Conservation (phyloP, 805 yeast species). For the Yarrowia sp. region DNA sequence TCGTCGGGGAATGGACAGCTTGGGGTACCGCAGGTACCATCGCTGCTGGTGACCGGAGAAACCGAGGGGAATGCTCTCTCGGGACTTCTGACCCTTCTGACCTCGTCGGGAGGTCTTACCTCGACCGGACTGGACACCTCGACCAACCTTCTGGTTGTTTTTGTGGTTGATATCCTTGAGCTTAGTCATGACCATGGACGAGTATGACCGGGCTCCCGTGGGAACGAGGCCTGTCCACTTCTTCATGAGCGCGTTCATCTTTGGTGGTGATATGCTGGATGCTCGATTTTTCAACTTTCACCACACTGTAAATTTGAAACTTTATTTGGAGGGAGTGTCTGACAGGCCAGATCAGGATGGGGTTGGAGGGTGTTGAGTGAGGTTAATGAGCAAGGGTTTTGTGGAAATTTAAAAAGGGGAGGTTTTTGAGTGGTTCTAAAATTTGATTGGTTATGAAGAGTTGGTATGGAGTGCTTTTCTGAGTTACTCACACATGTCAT, state of each 20-base stretch:
- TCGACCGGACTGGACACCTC: slow-evolving; percentile 85
- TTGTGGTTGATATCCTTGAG: slow-evolving; percentile 33
- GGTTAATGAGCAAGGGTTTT: neutral
- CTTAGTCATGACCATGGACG: slow-evolving; percentile 25
- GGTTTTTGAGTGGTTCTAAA: too few species aligned
- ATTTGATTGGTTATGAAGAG: too few species aligned
- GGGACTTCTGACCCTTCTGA: slow-evolving; percentile 97
- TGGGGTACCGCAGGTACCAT: slow-evolving; percentile 76
- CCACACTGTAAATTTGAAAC: slow-evolving; percentile 14
- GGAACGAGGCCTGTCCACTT: slow-evolving; percentile 14
- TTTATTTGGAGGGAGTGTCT: neutral
- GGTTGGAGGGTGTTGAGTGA: neutral
- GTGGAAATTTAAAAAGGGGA: too few species aligned
- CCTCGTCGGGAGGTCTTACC: slow-evolving; percentile 98
- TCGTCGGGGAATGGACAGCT: slow-evolving; percentile 42
- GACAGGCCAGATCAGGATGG: neutral
- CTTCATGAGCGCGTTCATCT: slow-evolving; percentile 18
- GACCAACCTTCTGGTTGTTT: slow-evolving; percentile 73
- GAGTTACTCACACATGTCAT: neutral
- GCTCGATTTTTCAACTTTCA: neutral
- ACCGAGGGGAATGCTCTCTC: slow-evolving; percentile 86
- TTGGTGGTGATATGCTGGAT: neutral
- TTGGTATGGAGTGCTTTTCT: too few species aligned
- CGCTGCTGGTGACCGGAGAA: slow-evolving; percentile 99
- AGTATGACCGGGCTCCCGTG: slow-evolving; percentile 17